Percentiles rank a stretch among this genome's conserved stretches.
phyloP scores from a whole-genome alignment of 2,329 filamentous ascomycete species.

The Colletotrichum lindemuthianum region DNA sequence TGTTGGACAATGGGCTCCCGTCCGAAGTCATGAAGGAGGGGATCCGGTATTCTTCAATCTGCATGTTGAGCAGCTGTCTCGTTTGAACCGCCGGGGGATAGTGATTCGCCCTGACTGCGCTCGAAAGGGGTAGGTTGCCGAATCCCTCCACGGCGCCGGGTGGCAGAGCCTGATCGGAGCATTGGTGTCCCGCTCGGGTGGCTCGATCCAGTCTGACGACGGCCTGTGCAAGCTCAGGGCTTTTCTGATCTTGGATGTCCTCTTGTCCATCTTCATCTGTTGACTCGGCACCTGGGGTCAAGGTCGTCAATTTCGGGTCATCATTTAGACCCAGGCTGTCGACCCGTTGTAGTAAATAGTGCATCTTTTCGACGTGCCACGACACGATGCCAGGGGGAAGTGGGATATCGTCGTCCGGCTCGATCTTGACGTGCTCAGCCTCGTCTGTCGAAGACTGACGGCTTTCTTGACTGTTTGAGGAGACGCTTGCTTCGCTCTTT shows the following conservation, averaged over 20 bases:
- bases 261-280: background rate
- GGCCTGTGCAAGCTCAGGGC: background rate
- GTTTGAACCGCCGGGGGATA: constrained; percentile 18
- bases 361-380: constrained; percentile 28
- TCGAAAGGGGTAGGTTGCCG: constrained; percentile 23
- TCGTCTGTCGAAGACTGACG: background rate
- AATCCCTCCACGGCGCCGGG: constrained; percentile 27
- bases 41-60: constrained; percentile 22
- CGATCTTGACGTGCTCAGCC: background rate
- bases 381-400: constrained; percentile 4
- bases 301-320: background rate
- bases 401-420: constrained; percentile 2
- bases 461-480: background rate
- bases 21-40: constrained; percentile 26
- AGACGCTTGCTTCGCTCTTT: background rate
- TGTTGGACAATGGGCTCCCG: constrained; percentile 22
- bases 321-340: constrained; percentile 4
- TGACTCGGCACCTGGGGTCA: background rate
- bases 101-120: constrained; percentile 20
- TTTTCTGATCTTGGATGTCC: constrained; percentile 1
- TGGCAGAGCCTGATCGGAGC: background rate
- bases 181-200: background rate
- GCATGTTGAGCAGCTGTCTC: constrained; percentile 17
- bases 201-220: constrained; percentile 1
- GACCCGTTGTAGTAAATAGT: constrained; percentile 18